These are phyloP conservation scores for Sarcodon sp. DNA, from an alignment of 768 basidiomycete genomes.

Conservation along the genomic window DNA sequence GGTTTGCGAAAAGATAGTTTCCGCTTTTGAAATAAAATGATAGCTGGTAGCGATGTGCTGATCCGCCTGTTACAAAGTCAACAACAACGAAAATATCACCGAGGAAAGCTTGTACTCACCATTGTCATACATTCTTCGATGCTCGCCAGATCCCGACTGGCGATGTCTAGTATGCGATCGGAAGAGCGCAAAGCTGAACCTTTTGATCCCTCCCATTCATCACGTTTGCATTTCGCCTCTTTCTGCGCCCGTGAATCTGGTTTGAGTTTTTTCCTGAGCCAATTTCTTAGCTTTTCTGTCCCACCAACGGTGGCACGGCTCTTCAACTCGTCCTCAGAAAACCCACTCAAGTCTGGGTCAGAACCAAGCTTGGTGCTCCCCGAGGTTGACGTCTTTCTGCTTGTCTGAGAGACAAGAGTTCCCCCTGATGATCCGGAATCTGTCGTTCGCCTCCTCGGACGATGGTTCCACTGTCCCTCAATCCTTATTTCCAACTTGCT, in stretches of 20 bases:
- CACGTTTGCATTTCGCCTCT: not conserved
- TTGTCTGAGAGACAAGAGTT: conserved; percentile 29
- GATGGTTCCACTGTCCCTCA: conserved; percentile 6
- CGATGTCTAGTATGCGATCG: conserved; percentile 34
- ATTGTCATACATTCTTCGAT: conserved; percentile 41
- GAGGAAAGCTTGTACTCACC: conserved; percentile 21
- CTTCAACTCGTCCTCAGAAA: conserved; percentile 3
- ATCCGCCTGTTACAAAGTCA: conserved; percentile 28
- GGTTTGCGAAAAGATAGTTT: conserved; percentile 27
- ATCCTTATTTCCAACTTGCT: conserved; percentile 26
- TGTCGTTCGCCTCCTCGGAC: conserved; percentile 27
- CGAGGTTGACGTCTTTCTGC: conserved; percentile 1
- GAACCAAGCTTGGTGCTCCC: not conserved
- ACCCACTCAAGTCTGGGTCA: conserved; percentile 5
- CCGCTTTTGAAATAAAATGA: conserved; percentile 43
- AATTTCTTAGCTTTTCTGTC: conserved; percentile 41
- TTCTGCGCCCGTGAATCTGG: conserved; percentile 18
- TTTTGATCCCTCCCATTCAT: conserved; percentile 9
- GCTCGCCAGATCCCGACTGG: conserved; percentile 39
- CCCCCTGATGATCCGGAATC: conserved; percentile 57
- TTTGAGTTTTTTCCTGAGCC: conserved; percentile 49
- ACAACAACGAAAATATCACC: not conserved
- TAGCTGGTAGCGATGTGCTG: conserved; percentile 39
- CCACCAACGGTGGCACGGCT: conserved; percentile 17
- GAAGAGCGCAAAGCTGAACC: conserved; percentile 28